Base-by-base conservation (phyloP, 768 basidiomycete genomes). In the Lentinula raphanica region DNA sequence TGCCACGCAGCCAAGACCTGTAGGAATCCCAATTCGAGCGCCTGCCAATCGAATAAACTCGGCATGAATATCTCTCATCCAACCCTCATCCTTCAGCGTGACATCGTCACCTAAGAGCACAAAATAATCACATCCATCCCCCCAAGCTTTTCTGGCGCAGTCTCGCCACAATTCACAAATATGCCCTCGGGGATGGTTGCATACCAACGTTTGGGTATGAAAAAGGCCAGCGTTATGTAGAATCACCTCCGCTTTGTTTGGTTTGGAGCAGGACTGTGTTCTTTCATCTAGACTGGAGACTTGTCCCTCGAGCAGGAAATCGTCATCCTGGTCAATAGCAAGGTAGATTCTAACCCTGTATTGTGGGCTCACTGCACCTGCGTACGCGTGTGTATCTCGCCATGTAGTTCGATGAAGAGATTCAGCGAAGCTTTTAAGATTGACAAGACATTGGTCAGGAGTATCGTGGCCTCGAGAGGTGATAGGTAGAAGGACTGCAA, bases 41-140 rank as follows among this genome's bases (percentile, higher is more conserved):
- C 59, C 25, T 0, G 78, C 61, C 9, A 83, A 61, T 2, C 63
- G 42, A 12, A 53, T 39, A 63, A 84, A 86, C 9, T 70, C 69
- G 8, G 50, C 48, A 31, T 78, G 74, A 4, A 72, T 68, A 0
- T 73, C 64, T 7, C 76, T 63, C 72, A 82, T 76, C 85, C 84
- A 86, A 9, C 76, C 76, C 58, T 77, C 74, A 49, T 84, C 79
- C 29, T 72, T 60, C 17, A 85, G 62, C n/a, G 67, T 59, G 1
- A 84, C 77, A 54, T 84, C 82, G 60, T 85, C 83, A 8, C 82
- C 82, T 70, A 85, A 67, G 21, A 85, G 73, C 9, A 76, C 72
- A 49, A 79, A 72, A 62, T 83, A 85, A 51, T 80, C 76, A 49
- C 78, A 80, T 0, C 66, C 62, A 46, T 81, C 80, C 19, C 70